Conservation (phyloP, 306 rosid species). For the Herpetospermum pedunculosum region DNA sequence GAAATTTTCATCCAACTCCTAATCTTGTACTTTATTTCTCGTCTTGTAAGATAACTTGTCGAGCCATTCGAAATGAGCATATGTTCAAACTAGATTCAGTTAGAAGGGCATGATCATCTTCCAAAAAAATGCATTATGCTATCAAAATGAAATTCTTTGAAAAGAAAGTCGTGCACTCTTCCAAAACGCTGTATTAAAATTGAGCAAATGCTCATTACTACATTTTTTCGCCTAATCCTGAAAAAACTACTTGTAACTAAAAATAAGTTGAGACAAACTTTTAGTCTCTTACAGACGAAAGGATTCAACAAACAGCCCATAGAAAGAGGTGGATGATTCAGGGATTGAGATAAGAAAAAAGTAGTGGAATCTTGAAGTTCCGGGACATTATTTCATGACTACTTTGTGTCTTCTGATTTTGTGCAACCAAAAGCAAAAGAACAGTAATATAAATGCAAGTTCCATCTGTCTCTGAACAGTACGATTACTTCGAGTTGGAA, state of each 20-base stretch:
- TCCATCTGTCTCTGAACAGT: background rate
- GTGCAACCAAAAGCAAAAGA: background rate
- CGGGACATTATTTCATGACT: background rate
- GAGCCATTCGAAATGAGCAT: background rate
- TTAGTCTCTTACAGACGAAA: background rate
- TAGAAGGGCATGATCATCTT: background rate
- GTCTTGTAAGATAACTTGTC: background rate
- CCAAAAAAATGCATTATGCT: background rate
- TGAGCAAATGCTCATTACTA: background rate
- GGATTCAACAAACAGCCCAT: slow-evolving; percentile 1
- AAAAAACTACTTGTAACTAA: background rate
- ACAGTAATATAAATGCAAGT: background rate
- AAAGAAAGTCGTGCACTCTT: background rate
- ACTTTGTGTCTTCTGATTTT: background rate
- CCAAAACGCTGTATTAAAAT: background rate
- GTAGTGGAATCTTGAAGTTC: background rate
- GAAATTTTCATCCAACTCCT: background rate
- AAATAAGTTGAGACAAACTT: background rate
- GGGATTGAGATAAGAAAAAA: background rate
- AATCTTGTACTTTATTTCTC: background rate
- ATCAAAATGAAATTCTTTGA: background rate
- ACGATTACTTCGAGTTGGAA: slow-evolving; percentile 14
- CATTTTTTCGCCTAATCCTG: background rate
- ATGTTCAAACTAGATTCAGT: background rate
- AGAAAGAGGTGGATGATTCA: slow-evolving; percentile 5